Conservation (phyloP, 2,329 filamentous ascomycete species). For the Botrytis byssoidea region DNA sequence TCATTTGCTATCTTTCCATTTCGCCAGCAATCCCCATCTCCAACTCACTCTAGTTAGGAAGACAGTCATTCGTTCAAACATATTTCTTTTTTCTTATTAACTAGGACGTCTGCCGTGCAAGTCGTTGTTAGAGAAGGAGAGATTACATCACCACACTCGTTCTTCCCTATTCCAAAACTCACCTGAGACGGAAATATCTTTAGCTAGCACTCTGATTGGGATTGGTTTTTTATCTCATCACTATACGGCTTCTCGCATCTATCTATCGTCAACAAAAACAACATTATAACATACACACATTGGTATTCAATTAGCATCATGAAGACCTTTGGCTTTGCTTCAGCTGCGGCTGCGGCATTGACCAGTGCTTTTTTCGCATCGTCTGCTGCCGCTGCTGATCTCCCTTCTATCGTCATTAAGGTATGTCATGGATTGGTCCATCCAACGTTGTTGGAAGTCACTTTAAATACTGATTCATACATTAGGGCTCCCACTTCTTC, state of each 20-base stretch:
- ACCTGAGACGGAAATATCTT: neutral
- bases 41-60: neutral
- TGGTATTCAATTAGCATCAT: slow-evolving; percentile 43
- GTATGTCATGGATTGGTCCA: slow-evolving; percentile 27
- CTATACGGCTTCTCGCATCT: neutral
- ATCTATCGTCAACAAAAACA: slow-evolving; percentile 16
- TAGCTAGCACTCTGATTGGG: neutral
- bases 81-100: neutral
- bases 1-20: neutral
- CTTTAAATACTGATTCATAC: slow-evolving; percentile 16
- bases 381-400: slow-evolving; percentile 49
- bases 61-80: slow-evolving; percentile 11
- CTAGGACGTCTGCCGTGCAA: slow-evolving; percentile 7
- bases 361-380: slow-evolving; percentile 52
- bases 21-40: neutral
- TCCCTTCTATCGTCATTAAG: slow-evolving; percentile 54
- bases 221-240: slow-evolving; percentile 4
- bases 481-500: slow-evolving; percentile 40
- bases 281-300: slow-evolving; percentile 29
- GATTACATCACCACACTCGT: slow-evolving; percentile 6
- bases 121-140: neutral
- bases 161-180: slow-evolving; percentile 9
- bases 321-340: slow-evolving; percentile 51
- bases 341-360: slow-evolving; percentile 44
- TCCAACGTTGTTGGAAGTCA: neutral